Conservation (phyloP, 2,329 filamentous ascomycete species). For the Fusarium sp. region DNA sequence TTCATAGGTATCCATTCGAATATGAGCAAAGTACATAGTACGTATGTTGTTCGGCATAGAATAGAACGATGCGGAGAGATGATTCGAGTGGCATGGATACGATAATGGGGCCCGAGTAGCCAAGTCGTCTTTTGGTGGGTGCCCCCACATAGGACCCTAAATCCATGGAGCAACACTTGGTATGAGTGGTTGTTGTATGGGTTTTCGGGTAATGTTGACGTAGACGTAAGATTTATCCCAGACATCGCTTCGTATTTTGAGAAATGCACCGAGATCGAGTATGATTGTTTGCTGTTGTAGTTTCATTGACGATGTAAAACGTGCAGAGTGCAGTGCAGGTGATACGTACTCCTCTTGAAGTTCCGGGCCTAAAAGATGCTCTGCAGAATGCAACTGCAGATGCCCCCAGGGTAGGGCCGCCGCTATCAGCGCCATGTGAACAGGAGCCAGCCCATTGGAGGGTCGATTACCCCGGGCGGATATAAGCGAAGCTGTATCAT, state of each 20-base stretch:
- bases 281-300: not conserved
- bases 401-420: constrained; percentile 14
- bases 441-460: constrained; percentile 31
- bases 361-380: constrained; percentile 25
- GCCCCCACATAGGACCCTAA: constrained; percentile 35
- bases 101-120: constrained; percentile 17
- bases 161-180: constrained; percentile 14
- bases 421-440: constrained; percentile 32
- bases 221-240: constrained; percentile 1
- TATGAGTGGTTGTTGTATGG: constrained; percentile 12
- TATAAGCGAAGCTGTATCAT: constrained; percentile 24
- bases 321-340: not conserved
- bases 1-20: constrained; percentile 1
- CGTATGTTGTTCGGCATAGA: constrained; percentile 16
- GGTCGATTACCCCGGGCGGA: constrained; percentile 42
- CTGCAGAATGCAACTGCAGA: constrained; percentile 21
- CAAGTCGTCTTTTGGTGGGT: constrained; percentile 13
- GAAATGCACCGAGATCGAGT: not conserved
- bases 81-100: constrained; percentile 28
- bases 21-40: not conserved
- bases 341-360: not conserved
- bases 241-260: not conserved
- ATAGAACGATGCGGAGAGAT: constrained; percentile 27
- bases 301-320: not conserved
- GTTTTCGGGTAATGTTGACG: constrained; percentile 18